Evolutionary conservation across 2,329 filamentous ascomycete genomes (phyloP), one percentile per base, ranked within the genome.

Genomic region (Xylaria sp.): DNA sequence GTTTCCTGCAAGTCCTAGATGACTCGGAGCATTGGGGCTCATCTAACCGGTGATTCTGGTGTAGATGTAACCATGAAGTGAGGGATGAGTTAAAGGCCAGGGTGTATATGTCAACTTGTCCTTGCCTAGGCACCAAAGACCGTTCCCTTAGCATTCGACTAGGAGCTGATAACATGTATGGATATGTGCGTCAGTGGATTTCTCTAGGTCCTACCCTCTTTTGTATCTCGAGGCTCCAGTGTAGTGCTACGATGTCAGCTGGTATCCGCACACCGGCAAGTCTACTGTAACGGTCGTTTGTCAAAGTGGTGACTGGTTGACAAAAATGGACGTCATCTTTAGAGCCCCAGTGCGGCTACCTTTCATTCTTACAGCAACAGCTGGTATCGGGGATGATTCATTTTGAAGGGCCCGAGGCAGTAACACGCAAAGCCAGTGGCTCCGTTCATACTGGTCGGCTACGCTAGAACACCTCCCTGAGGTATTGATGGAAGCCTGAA

Each of bases 241-340:
- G 61, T 49, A 53, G 57, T 66, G 59, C 47, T 65, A 67, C 64
- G 25, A 67, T 56, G 61, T 68, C 66, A 68, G 66, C 66, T 63
- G 60, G 58, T 60, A 66, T 62, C 58, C 61, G 66, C 66, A 63
- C 56, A 65, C 58, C 58, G 64, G 59, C 35, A 49, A 28, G 28
- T 56, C 56, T 63, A 46, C 63, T 59, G 55, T 49, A 65, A 62
- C 53, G 51, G 46, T 47, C 51, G 55, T 46, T 42, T 54, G 50
- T n/a, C 33, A 59, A 57, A 63, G 50, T 46, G 52, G 63, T 50
- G 57, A 61, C 33, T 35, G 17, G 54, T 58, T 65, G 60, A 63
- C 63, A 61, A 63, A 62, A 63, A 45, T 56, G 37, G 23, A 25
- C 50, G 53, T 58, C 52, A 63, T 43, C 43, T 54, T 19, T 53